phyloP scores from a whole-genome alignment of 257 asterid genomes.

The Cinchona pubescens region DNA sequence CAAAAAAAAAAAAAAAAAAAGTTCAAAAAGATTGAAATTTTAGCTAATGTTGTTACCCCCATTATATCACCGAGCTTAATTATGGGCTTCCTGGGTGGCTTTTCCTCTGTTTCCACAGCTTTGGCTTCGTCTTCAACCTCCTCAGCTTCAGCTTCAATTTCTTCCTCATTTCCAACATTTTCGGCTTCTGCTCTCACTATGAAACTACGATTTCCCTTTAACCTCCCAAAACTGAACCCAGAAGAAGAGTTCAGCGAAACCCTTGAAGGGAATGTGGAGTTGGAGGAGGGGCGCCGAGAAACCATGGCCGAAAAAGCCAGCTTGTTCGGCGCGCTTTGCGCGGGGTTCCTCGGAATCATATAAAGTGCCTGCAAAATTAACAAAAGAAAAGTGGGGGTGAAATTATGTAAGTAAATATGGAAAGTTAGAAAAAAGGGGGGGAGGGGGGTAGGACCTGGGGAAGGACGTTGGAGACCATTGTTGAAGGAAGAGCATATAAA shows the following conservation, averaged over 20 bases:
- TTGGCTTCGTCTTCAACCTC: conserved; percentile 25
- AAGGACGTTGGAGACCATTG: conserved; percentile 36
- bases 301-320: conserved; percentile 40
- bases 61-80: conserved; percentile 81
- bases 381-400: background rate
- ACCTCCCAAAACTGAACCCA: conserved; percentile 21
- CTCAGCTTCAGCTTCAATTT: conserved; percentile 22
- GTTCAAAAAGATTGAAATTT: background rate
- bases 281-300: conserved; percentile 26
- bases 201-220: conserved; percentile 32
- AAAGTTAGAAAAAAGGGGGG: background rate
- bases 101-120: conserved; percentile 38
- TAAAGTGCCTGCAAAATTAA: conserved; percentile 47
- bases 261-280: conserved; percentile 28
- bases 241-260: conserved; percentile 21
- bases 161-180: conserved; percentile 29
- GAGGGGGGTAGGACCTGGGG: too few relatives aligned
- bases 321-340: conserved; percentile 36
- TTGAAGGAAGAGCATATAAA: background rate
- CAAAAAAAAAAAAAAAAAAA: background rate
- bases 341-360: conserved; percentile 42
- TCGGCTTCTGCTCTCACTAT: conserved; percentile 59
- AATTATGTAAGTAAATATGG: background rate
- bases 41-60: conserved; percentile 60
- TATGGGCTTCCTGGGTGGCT: conserved; percentile 56